phyloP scores from a whole-genome alignment of 192 early-diverging fungal species.

The Rhizophagus clarus region DNA sequence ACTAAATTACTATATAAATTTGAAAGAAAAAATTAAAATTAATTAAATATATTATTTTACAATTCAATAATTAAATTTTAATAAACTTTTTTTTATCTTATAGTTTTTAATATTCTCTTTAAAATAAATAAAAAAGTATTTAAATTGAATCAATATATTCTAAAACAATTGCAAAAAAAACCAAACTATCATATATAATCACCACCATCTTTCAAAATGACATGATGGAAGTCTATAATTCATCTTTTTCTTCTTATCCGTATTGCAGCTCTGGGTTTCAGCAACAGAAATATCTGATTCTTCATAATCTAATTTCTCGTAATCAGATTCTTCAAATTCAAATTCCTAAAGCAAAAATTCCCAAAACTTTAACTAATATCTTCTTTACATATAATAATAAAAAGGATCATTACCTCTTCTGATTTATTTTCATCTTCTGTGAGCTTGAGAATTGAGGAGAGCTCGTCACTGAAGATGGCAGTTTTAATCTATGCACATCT shows the following conservation, averaged over 20 bases:
- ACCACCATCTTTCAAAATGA: too few species aligned
- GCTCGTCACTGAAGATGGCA: neutral
- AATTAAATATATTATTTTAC: too few species aligned
- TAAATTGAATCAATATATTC: too few species aligned
- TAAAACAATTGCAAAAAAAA: too few species aligned
- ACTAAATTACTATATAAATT: too few species aligned
- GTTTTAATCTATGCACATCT: slow-evolving; percentile 1
- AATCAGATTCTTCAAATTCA: slow-evolving; percentile 4
- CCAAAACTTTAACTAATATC: neutral
- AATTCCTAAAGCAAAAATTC: slow-evolving; percentile 3
- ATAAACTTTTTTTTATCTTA: too few species aligned
- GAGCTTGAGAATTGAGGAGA: neutral
- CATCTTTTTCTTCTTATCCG: neutral
- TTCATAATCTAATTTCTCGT: neutral
- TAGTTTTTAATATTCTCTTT: too few species aligned
- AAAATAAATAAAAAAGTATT: too few species aligned
- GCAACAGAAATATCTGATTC: neutral
- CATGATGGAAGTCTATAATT: neutral
- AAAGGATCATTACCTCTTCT: neutral
- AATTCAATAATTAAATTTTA: too few species aligned
- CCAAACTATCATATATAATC: too few species aligned
- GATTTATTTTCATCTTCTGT: neutral
- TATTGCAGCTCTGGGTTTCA: too few species aligned
- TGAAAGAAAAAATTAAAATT: too few species aligned
- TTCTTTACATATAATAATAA: neutral